Base-by-base conservation (phyloP, 2,329 filamentous ascomycete genomes). In the Talaromyces sp. region DNA sequence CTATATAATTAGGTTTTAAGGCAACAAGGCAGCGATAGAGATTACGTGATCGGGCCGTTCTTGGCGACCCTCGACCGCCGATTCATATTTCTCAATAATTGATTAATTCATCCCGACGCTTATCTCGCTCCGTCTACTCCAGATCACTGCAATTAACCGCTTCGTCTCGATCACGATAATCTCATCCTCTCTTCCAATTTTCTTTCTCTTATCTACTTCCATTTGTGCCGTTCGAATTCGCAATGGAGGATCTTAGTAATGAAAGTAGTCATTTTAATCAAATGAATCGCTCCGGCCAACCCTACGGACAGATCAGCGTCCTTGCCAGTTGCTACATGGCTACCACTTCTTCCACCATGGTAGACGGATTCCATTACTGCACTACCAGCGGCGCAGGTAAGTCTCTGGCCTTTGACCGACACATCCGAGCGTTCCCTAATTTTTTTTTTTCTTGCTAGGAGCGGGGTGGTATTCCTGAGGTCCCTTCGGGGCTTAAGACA, bases 391-490 rank as follows among this genome's bases (percentile, higher is more conserved):
- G 86, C 81, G 84, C 88, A 84, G 89, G 87, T 88, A 82, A 63
- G 83, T 53, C 17, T 21, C 10, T 17, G 11, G 14, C 53, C 14
- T 53, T 21, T 31, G 50, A 52, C 48, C 24, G 48, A 27, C 24
- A 27, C 17, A 29, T 29, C n/a, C 43, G 46, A 53, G 12, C 26
- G 59, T 27, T 27, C 21, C 41, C 27, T 26, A 50, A 12, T 24
- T 12, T 43, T 29, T 2, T 12, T 32, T 29, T 2, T 12, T 38
- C 26, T 26, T 59, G 57, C 10, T 72, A 88, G 88, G 88, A 86
- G 87, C 87, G 79, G 88, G 91, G 90, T 93, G 90, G 90, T 91
- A 90, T 92, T 88, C 90, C 90, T 93, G 90, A 93, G 89, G 90
- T 90, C 83, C 86, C 87, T 82, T 87, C 88, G 87, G 91, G 90